Evolutionary conservation across 1,284 basidiomycete genomes (phyloP).

Genomic region (Cryptococcus depauperatus): DNA sequence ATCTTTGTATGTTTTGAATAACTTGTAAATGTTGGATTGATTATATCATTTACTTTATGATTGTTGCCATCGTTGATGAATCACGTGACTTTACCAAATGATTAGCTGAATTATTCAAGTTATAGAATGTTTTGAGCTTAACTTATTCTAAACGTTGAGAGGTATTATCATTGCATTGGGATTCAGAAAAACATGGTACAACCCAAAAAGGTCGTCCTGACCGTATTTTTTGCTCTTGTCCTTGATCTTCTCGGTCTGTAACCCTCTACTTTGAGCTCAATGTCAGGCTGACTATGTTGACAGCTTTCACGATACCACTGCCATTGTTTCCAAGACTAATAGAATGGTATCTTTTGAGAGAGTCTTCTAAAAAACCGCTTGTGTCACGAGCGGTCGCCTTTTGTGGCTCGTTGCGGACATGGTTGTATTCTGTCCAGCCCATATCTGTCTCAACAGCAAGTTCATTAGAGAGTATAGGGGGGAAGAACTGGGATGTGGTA

Average conservation of each 20-base stretch:
- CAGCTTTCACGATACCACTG: slow-evolving; percentile 88
- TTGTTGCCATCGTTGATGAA: too few species aligned
- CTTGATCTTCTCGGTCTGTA: slow-evolving; percentile 66
- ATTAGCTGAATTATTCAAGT: too few species aligned
- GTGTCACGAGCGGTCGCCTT: slow-evolving; percentile 58
- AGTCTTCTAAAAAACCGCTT: slow-evolving; percentile 51
- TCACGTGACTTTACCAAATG: too few species aligned
- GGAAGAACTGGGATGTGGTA: slow-evolving; percentile 39
- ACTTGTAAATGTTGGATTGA: too few species aligned
- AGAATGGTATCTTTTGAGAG: slow-evolving; percentile 65
- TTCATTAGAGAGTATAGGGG: background rate
- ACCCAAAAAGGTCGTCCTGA: slow-evolving; percentile 50
- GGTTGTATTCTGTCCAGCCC: background rate
- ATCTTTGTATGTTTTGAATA: too few species aligned
- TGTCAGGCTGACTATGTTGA: background rate
- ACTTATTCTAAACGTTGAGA: too few species aligned
- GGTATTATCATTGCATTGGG: too few species aligned
- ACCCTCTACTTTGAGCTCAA: background rate
- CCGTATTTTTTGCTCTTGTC: slow-evolving; percentile 73
- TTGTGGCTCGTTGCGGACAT: slow-evolving; percentile 48
- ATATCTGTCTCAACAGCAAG: background rate
- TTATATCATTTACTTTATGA: too few species aligned
- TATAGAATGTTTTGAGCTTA: too few species aligned
- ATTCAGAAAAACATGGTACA: too few species aligned
- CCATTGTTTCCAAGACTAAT: slow-evolving; percentile 66